Base-by-base conservation (phyloP, 164 flowering plant species). In the Chloranthus sessilifolius region DNA sequence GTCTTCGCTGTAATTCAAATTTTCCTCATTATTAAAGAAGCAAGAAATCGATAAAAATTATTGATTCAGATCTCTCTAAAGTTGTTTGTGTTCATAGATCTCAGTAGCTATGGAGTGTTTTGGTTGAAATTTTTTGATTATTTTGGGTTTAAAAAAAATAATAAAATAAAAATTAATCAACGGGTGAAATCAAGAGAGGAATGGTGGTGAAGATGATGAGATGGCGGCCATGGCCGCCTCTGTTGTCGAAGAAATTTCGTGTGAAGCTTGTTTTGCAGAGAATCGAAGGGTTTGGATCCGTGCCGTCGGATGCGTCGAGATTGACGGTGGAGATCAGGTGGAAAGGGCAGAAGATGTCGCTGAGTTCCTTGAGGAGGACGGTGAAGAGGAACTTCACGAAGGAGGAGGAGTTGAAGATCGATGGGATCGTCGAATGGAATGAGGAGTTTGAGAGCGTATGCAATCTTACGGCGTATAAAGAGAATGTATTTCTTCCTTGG, bases 221-320 rank as follows among this genome's bases (percentile, higher is more conserved):
- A 69, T 86, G 99, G 99, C 73, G 95, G 61, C 96, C 96, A 26
- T 86, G 97, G 99, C 95, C 95, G 60, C 92, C 95, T 5, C 51
- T 72, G 46, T 34, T 58, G 43, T 46, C 86, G 62, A 81, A 47
- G 61, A 88, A 86, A 70, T 89, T 70, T 61, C 83, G 80, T 72
- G 97, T 89, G 44, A 84, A 61, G 61, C 61, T 94, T 9, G 67
- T 69, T 5, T 65, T 94, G n/a, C 12, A 64, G 51, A 64, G 77
- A 58, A 30, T 87, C 16, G 78, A 82, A 47, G 81, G 84, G 27
- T 59, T 63, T 33, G 52, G 46, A 59, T 27, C 31, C 29, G 16
- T 7, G 49, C 33, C 24, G 25, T 7, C 3, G 39, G 67, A 50
- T 29, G n/a, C 23, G n/a, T 3, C 39, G 67, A 56, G 59, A 50